phyloP scores from a whole-genome alignment of 352 stramenopile species.

The Globisporangium radiosum region DNA sequence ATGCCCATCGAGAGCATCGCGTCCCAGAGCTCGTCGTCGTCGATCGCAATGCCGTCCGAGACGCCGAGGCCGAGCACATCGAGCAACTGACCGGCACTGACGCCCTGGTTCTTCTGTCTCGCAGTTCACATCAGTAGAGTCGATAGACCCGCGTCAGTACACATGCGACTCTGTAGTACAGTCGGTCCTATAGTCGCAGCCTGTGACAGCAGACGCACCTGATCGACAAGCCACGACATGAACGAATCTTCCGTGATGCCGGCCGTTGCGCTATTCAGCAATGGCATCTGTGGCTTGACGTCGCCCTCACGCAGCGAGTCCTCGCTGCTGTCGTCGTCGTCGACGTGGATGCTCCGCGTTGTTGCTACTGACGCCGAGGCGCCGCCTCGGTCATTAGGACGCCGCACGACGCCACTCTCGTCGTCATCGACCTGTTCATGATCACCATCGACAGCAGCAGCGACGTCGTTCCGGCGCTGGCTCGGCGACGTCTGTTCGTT shows the following conservation, averaged over 20 bases:
- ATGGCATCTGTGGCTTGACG: neutral
- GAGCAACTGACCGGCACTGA: slow-evolving; percentile 61
- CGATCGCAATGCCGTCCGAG: slow-evolving; percentile 65
- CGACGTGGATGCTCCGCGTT: neutral
- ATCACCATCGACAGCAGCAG: neutral
- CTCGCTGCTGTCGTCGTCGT: slow-evolving; percentile 10
- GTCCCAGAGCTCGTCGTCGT: slow-evolving; percentile 82
- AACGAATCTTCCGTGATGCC: slow-evolving; percentile 75
- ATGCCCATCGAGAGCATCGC: slow-evolving; percentile 83
- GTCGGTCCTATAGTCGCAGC: too few species aligned
- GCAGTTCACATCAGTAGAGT: neutral
- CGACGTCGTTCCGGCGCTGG: slow-evolving; percentile 1
- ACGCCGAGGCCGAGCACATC: slow-evolving; percentile 72
- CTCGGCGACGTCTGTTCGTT: slow-evolving; percentile 28
- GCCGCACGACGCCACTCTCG: neutral
- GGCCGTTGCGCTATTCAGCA: slow-evolving; percentile 15
- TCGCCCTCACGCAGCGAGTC: neutral
- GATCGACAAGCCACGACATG: slow-evolving; percentile 67
- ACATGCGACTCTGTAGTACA: neutral
- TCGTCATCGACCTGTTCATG: neutral
- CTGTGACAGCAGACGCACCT: slow-evolving; percentile 10
- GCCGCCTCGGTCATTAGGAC: slow-evolving; percentile 2
- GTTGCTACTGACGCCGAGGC: neutral
- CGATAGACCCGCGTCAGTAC: neutral
- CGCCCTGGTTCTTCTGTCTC: slow-evolving; percentile 50